Percentiles rank a stretch among this genome's conserved stretches.
Evolutionary conservation across 768 basidiomycete genomes (phyloP).

Genomic region (Lentinula sp.): DNA sequence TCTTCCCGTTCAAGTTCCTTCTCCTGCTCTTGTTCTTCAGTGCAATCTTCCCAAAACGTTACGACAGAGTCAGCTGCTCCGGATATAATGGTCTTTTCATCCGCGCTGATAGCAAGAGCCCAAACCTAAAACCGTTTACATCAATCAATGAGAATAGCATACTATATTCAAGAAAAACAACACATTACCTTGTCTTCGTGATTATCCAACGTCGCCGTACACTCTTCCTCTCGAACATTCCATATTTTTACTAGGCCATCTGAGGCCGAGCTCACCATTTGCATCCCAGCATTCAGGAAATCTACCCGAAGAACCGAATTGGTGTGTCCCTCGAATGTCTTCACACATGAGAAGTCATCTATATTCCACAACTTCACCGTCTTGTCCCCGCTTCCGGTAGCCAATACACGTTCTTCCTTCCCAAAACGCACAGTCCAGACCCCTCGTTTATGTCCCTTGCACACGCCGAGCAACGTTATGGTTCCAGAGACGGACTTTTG

Average conservation of each 20-base stretch:
- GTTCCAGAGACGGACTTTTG: slow-evolving; percentile 53
- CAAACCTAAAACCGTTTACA: slow-evolving; percentile 63
- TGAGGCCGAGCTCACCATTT: slow-evolving; percentile 85
- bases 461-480: slow-evolving; percentile 74
- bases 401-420: slow-evolving; percentile 74
- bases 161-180: background rate
- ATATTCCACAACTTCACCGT: slow-evolving; percentile 92
- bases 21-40: slow-evolving; percentile 74
- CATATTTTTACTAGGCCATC: slow-evolving; percentile 96
- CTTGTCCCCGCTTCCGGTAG: slow-evolving; percentile 93
- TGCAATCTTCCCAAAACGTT: slow-evolving; percentile 96
- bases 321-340: slow-evolving; percentile 97
- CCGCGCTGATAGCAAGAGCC: slow-evolving; percentile 80
- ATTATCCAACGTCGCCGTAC: slow-evolving; percentile 85
- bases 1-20: slow-evolving; percentile 69
- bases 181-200: slow-evolving; percentile 86
- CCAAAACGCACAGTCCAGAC: slow-evolving; percentile 95
- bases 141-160: background rate
- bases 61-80: slow-evolving; percentile 95
- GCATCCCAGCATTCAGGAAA: slow-evolving; percentile 77
- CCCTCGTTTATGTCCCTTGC: slow-evolving; percentile 94
- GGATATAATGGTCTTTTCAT: slow-evolving; percentile 83
- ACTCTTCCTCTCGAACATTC: slow-evolving; percentile 87
- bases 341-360: slow-evolving; percentile 88
- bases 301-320: slow-evolving; percentile 94